Conservation (phyloP, 2,329 filamentous ascomycete genomes). For the Trichoderma polysporum region DNA sequence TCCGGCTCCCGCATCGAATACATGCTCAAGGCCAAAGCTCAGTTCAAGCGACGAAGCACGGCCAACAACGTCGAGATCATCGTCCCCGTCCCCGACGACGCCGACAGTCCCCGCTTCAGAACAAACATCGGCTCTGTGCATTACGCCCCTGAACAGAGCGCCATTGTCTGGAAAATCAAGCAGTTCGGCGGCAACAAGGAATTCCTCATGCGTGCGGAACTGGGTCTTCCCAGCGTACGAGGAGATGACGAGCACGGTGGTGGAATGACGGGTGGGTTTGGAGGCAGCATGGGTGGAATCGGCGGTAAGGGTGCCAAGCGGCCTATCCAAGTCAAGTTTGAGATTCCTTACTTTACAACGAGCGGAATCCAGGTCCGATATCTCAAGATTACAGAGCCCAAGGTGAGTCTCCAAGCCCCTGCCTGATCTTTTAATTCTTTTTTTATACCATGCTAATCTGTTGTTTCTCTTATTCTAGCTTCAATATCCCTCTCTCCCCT, state of each 20-base stretch:
- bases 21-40: conserved; percentile 96
- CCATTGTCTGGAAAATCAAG: conserved; percentile 99
- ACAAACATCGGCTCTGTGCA: conserved; percentile 97
- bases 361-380: conserved; percentile 98
- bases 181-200: conserved; percentile 98
- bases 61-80: conserved; percentile 99
- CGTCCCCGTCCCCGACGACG: conserved; percentile 95
- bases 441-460: neutral
- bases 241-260: conserved; percentile 94
- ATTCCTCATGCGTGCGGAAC: conserved; percentile 96
- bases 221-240: conserved; percentile 89
- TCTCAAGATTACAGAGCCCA: conserved; percentile 98
- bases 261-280: conserved; percentile 96
- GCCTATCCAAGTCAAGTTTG: conserved; percentile 98
- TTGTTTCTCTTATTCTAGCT: conserved; percentile 54
- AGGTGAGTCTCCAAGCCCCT: conserved; percentile 59
- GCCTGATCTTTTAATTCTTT: neutral
- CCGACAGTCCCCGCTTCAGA: conserved; percentile 91
- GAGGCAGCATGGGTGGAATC: conserved; percentile 92
- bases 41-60: conserved; percentile 96
- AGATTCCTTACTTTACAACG: conserved; percentile 99
- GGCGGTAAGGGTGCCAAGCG: conserved; percentile 86
- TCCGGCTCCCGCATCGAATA: conserved; percentile 96
- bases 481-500: conserved; percentile 96
- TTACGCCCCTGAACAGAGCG: conserved; percentile 94